Evolutionary conservation across 129 eudicot species (phyloP).

Genomic region (Glebionis coronaria): DNA sequence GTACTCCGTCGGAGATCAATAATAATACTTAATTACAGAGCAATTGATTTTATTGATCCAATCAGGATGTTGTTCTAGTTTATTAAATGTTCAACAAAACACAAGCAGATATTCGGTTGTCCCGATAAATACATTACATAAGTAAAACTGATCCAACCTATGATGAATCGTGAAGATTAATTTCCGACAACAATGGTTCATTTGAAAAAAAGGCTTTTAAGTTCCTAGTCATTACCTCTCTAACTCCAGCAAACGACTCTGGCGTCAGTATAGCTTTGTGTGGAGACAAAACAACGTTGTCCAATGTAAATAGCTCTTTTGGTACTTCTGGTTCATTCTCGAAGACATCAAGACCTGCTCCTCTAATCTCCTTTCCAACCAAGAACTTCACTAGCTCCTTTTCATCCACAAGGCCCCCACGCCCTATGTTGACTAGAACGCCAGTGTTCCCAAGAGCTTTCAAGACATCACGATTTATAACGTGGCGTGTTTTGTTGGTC

Average conservation of each 20-base stretch:
- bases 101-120: neutral
- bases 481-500: constrained; percentile 57
- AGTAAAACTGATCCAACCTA: neutral
- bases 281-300: constrained; percentile 75
- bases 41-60: neutral
- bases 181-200: constrained; percentile 50
- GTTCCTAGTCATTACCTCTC: constrained; percentile 32
- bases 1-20: no score
- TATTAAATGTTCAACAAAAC: constrained; percentile 7
- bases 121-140: neutral
- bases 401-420: constrained; percentile 76
- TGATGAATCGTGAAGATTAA: constrained; percentile 24
- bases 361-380: constrained; percentile 58
- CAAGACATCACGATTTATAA: constrained; percentile 57
- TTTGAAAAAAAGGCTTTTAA: constrained; percentile 57
- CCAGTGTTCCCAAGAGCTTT: constrained; percentile 57
- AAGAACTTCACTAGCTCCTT: constrained; percentile 51
- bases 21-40: no score
- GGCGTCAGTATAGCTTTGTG: constrained; percentile 62
- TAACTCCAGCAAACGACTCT: constrained; percentile 40
- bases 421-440: constrained; percentile 65
- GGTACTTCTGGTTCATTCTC: constrained; percentile 77
- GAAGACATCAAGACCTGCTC: constrained; percentile 84
- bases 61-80: neutral
- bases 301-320: constrained; percentile 47